phyloP scores from a whole-genome alignment of 1,284 basidiomycete species.

The Ceratobasidium sp. region DNA sequence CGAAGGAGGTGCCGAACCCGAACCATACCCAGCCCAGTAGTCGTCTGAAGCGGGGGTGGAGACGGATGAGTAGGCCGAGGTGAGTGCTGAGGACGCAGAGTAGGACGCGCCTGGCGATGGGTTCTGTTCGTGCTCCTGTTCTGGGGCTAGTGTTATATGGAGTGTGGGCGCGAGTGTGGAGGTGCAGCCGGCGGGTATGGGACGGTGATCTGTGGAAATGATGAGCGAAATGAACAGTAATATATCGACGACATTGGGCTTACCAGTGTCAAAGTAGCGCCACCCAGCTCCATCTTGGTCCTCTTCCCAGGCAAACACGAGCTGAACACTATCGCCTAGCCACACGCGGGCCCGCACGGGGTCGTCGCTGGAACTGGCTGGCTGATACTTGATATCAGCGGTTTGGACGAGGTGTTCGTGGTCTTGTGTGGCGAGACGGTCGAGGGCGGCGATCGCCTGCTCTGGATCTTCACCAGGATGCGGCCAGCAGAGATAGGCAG shows the following conservation, averaged over 20 bases:
- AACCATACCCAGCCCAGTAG: slow-evolving; percentile 40
- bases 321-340: slow-evolving; percentile 33
- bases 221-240: background rate
- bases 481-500: slow-evolving; percentile 47
- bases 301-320: slow-evolving; percentile 40
- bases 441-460: slow-evolving; percentile 32
- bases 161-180: slow-evolving; percentile 24
- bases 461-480: slow-evolving; percentile 22
- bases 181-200: slow-evolving; percentile 22
- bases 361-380: background rate
- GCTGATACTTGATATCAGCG: slow-evolving; percentile 21
- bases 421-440: slow-evolving; percentile 41
- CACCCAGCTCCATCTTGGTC: slow-evolving; percentile 42
- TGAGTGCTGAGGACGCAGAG: background rate
- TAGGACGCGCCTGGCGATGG: slow-evolving; percentile 34
- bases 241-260: background rate
- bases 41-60: slow-evolving; percentile 41
- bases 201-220: slow-evolving; percentile 17
- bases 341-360: slow-evolving; percentile 22
- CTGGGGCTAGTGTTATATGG: slow-evolving; percentile 23
- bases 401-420: slow-evolving; percentile 27
- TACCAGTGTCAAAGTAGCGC: slow-evolving; percentile 41
- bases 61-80: slow-evolving; percentile 29
- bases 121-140: slow-evolving; percentile 16
- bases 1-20: slow-evolving; percentile 39